Base-by-base conservation (phyloP, 2,329 filamentous ascomycete species). In the Nectriaceae sp. region DNA sequence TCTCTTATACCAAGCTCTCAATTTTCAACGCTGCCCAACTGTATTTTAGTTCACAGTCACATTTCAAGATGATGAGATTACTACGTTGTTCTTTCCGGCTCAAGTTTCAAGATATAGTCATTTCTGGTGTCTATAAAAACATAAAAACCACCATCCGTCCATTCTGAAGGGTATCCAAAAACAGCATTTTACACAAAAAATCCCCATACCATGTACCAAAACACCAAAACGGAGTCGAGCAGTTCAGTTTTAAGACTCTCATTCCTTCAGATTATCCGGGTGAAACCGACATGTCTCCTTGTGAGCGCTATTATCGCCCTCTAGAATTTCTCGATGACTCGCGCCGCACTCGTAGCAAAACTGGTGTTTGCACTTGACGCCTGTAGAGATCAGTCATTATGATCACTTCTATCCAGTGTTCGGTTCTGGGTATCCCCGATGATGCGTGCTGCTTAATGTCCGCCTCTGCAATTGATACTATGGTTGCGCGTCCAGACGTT, bases 281-380 rank as follows among this genome's bases (percentile, higher is more conserved):
- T 72, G 65, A 15, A 63, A 67, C n/a, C 43, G 59, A 42, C 68
- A 72, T 6, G 41, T 49, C 15, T 45, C 35, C 40, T 55, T 41
- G 50, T 73, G 70, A 4, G 55, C 47, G 21, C 57, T 65, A 31
- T 72, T 70, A 40, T 71, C 69, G 18, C 56, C 50, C 22, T 50
- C 46, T 29, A 72, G 16, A 22, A 72, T 70, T 24, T 57, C 47
- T 22, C 42, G 52, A 40, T 72, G 61, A 21, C 64, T 59, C 4
- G 64, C 69, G n/a, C 68, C 62, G 37, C 70, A 72, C 26, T 70
- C 65, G 49, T 64, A 71, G 55, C 67, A 70, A 47, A 68, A 67
- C 36, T 63, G 52, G 36, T 64, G 52, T 11, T 53, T 55, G 47
- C 67, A 70, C 26, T 46, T 57, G 11, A 50, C 51, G 48, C 67